A percentile compares a stretch with the other conserved stretches of the same genome.
phyloP scores from a whole-genome alignment of 78 protist genomes.

The Dictyostelium purpureum region DNA sequence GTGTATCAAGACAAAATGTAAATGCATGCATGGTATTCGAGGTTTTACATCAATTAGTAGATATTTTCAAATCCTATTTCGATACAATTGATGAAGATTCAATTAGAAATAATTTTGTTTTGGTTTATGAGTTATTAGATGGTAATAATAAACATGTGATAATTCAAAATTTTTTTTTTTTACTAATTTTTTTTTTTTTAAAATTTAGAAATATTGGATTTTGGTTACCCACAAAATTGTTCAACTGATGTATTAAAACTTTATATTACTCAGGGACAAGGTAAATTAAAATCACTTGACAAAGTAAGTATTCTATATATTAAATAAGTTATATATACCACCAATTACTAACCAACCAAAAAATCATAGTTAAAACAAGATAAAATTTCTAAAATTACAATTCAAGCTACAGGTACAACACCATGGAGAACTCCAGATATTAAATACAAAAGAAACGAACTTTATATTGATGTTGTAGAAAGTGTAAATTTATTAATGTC shows the following conservation, averaged over 20 bases:
- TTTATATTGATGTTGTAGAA: conserved; percentile 94
- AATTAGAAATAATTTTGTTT: conserved; percentile 90
- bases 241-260: conserved; percentile 90
- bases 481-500: conserved; percentile 83
- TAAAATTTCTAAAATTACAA: conserved; percentile 77
- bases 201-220: conserved; percentile 91
- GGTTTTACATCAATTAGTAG: conserved; percentile 80
- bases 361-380: conserved; percentile 58
- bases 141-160: conserved; percentile 44
- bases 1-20: conserved; percentile 91
- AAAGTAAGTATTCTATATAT: conserved; percentile 10
- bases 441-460: conserved; percentile 91
- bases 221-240: conserved; percentile 95
- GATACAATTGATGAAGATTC: conserved; percentile 86
- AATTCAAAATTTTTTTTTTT: not conserved
- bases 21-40: conserved; percentile 94
- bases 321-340: not conserved
- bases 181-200: conserved; percentile 22
- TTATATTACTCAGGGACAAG: conserved; percentile 89
- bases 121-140: conserved; percentile 95
- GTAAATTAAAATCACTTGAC: conserved; percentile 71
- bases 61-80: conserved; percentile 89
- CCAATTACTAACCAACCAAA: not conserved
- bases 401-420: conserved; percentile 93
- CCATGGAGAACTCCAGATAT: conserved; percentile 95